phyloP scores from a whole-genome alignment of 2,329 filamentous ascomycete species.

The Polychaeton citri region DNA sequence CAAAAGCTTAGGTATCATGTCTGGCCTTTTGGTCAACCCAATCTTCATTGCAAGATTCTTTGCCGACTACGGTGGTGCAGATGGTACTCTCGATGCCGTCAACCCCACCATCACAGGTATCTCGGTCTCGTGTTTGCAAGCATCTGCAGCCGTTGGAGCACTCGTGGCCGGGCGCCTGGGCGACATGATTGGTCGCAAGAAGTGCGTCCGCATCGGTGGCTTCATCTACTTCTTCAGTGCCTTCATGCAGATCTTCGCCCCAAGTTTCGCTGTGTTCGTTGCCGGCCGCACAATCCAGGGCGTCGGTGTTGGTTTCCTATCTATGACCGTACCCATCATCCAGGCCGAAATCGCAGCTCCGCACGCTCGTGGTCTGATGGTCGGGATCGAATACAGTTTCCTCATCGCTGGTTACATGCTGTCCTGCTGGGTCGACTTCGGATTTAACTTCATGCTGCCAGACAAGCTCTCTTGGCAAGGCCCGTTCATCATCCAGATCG shows the following conservation, averaged over 20 bases:
- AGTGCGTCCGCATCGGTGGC: slow-evolving; percentile 52
- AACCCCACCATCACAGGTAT: slow-evolving; percentile 54
- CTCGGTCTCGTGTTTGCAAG: slow-evolving; percentile 86
- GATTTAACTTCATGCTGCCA: slow-evolving; percentile 67
- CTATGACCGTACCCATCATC: slow-evolving; percentile 34
- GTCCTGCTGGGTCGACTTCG: slow-evolving; percentile 94
- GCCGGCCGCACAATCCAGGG: slow-evolving; percentile 30
- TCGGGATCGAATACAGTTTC: slow-evolving; percentile 91
- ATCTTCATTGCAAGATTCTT: slow-evolving; percentile 29
- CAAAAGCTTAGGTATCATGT: slow-evolving; percentile 25
- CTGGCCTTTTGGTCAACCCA: slow-evolving; percentile 26
- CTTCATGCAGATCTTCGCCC: slow-evolving; percentile 61
- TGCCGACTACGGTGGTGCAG: slow-evolving; percentile 24
- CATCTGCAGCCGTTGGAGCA: slow-evolving; percentile 80
- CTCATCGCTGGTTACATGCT: slow-evolving; percentile 88
- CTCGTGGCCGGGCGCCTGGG: slow-evolving; percentile 71
- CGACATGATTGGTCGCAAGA: slow-evolving; percentile 74
- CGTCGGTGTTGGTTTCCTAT: slow-evolving; percentile 30
- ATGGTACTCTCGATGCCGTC: slow-evolving; percentile 18
- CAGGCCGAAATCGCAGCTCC: slow-evolving; percentile 57
- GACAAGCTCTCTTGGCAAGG: slow-evolving; percentile 75
- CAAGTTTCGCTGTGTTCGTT: slow-evolving; percentile 68
- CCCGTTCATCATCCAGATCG: slow-evolving; percentile 74
- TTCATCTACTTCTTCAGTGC: slow-evolving; percentile 35
- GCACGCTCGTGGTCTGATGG: slow-evolving; percentile 83